Base-by-base conservation (phyloP, 2,329 filamentous ascomycete species). In the Pyrenophora graminea region DNA sequence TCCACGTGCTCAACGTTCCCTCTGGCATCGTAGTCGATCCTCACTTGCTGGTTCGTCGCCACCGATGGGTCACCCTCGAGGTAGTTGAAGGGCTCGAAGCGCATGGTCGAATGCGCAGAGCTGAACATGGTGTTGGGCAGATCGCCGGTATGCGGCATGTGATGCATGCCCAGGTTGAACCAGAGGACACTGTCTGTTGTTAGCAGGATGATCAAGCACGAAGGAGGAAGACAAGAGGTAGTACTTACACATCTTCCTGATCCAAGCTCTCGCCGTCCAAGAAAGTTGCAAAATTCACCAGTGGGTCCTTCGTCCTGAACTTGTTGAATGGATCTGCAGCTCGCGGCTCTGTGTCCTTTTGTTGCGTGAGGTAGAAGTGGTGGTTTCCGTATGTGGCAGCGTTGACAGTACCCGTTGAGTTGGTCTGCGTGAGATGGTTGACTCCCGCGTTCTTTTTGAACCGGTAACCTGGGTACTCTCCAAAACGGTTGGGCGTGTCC, bases 111-210 rank as follows among this genome's bases (percentile, higher is more conserved):
- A 51, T 80, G 77, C 2, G 78, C 77, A 8, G 76, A 76, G 13
- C 76, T 79, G 64, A 78, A 76, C 44, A 82, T 75, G 0, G 81
- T 83, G 59, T 82, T 82, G 15, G 81, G 81, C 10, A 83, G 63
- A 44, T 70, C 67, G 31, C 62, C 64, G 2, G 70, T 69, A 21
- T 72, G 70, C 1, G 78, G 79, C 18, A 80, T 72, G 56, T 82
- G 79, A 59, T 82, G 79, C 66, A 79, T 79, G 38, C 79, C 79
- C 7, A 82, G 65, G 58, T 82, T 82, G 58, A 82, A 76, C 72
- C 78, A 82, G 3, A 80, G 53, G 2, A 81, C 77, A 75, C 63
- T 51, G 68, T 32, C 8, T n/a, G 6, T 9, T 7, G 34, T 48
- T 45, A 51, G 48, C 32, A 25, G 33, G 25, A 32, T 12, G 10